Percentiles rank a stretch among this genome's conserved stretches.
phyloP scores from a whole-genome alignment of 2,329 filamentous ascomycete species.

The Mycocentrospora acerina region DNA sequence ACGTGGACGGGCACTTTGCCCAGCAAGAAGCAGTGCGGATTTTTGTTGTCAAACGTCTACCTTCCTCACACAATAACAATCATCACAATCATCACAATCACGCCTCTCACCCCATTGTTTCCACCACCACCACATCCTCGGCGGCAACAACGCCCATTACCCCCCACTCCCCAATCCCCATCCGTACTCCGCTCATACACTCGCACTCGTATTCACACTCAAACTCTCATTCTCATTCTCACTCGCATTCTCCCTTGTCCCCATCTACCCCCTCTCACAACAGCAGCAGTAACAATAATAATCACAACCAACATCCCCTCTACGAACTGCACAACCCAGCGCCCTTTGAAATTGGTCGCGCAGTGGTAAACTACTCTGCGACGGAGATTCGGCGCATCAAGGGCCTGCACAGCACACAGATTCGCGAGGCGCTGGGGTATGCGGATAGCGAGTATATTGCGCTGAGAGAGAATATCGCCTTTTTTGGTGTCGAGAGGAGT shows the following conservation, averaged over 20 bases:
- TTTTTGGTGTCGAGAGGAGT: constrained; percentile 55
- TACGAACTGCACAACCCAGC: constrained; percentile 40
- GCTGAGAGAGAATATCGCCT: constrained; percentile 81
- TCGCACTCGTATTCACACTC: constrained; percentile 1
- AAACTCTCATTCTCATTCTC: constrained; percentile 8
- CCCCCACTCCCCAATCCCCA: constrained; percentile 19
- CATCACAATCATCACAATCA: no score
- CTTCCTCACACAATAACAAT: constrained; percentile 6
- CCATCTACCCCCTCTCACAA: no score
- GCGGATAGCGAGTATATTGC: constrained; percentile 94
- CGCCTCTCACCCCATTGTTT: constrained; percentile 9
- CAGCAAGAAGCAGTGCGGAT: constrained; percentile 91
- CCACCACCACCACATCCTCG: constrained; percentile 14
- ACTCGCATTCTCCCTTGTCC: constrained; percentile 13
- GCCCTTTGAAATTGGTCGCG: constrained; percentile 76
- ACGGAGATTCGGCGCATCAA: constrained; percentile 81
- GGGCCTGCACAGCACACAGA: constrained; percentile 80
- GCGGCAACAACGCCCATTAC: constrained; percentile 15
- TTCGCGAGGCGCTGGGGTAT: constrained; percentile 79
- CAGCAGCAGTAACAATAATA: no score
- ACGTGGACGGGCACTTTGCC: constrained; percentile 82
- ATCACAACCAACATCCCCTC: constrained; percentile 9
- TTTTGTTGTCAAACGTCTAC: constrained; percentile 69
- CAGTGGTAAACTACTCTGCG: constrained; percentile 90
- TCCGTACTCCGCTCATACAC: constrained; percentile 16